Percentiles rank a stretch among this genome's conserved stretches.
These are phyloP conservation scores for Sugiyamaella novakii DNA, from an alignment of 1,139 yeast genomes.

Conservation along the genomic window DNA sequence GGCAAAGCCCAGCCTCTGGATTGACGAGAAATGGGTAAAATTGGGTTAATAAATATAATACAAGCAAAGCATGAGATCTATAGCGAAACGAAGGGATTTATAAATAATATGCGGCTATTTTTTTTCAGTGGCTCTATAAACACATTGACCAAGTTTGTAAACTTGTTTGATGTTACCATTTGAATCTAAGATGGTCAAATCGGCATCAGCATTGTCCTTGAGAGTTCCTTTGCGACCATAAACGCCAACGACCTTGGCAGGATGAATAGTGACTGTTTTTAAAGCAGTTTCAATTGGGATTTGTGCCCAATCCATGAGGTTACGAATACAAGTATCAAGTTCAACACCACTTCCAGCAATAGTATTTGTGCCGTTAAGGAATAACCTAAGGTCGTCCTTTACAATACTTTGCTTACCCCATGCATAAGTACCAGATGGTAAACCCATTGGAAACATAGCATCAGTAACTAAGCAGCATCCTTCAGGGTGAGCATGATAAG, in stretches of 20 bases:
- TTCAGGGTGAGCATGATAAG: conserved; percentile 57
- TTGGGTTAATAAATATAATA: conserved; percentile 10
- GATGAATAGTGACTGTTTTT: conserved; percentile 59
- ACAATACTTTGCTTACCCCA: conserved; percentile 48
- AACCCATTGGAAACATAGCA: conserved; percentile 55
- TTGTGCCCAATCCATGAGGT: conserved; percentile 56
- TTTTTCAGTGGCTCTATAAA: conserved; percentile 32
- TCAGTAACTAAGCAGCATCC: conserved; percentile 64
- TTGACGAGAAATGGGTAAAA: not conserved
- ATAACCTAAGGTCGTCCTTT: conserved; percentile 53
- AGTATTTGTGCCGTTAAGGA: conserved; percentile 58
- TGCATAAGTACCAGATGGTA: conserved; percentile 49
- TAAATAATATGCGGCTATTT: conserved; percentile 4
- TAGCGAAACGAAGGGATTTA: conserved; percentile 8
- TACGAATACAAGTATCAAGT: conserved; percentile 56
- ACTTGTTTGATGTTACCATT: conserved; percentile 53
- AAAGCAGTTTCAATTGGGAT: conserved; percentile 57
- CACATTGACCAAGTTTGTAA: conserved; percentile 53
- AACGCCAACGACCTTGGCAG: conserved; percentile 55
- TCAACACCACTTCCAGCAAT: conserved; percentile 68
- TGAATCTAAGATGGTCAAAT: conserved; percentile 53
- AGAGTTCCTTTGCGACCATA: conserved; percentile 54
- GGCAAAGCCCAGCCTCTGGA: too few species aligned
- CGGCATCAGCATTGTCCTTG: conserved; percentile 60
- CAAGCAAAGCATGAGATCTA: conserved; percentile 13